Evolutionary conservation across 2,329 filamentous ascomycete species (phyloP), one percentile per base, ranked within the genome.

Genomic region (Colletotrichum falcatum): DNA sequence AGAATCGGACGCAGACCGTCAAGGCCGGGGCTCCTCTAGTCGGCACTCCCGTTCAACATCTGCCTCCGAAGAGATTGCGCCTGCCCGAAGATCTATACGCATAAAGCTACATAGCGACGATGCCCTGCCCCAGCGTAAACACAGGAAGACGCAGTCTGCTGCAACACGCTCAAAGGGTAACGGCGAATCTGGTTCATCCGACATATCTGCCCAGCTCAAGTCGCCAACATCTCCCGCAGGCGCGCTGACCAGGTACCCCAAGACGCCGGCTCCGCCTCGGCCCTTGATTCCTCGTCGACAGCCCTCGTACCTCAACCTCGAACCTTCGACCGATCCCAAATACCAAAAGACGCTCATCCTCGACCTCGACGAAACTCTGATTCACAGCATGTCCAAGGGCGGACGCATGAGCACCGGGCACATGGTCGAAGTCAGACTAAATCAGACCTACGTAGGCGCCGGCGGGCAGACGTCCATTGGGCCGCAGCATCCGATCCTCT

Each of bases 381-480:
- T 99, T 75, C 96, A 99, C 85, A 98, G 94, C 81, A 94, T 98
- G 88, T 95, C 95, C 71, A 98, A 98, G 80, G 96, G 96, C 37
- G 95, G 95, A 63, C 90, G 95, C 70, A 97, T 97, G 91, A 95
- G 94, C 76, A 95, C 94, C 26, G 96, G 96, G 23, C 96, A 99
- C 82, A 99, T 99, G 96, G 95, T 99, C 62, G 96, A 99, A 83
- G 96, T 99, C 73, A 94, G 94, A 76, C 87, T 97, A 71, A 93
- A 92, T 79, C 91, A 91, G 68, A 90, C 90, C 72, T 83, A 89
- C 65, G 88, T 94, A 54, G 91, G 89, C 65, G 88, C 89, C 58
- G 90, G 89, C 39, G 90, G 91, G 33, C 88, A 90, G 74, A 85
- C 89, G 26, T 87, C 86, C 28, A 83, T 93, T 33, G 94, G 93